Conservation (phyloP, 2,329 filamentous ascomycete genomes). For the Plenodomus lindquistii region DNA sequence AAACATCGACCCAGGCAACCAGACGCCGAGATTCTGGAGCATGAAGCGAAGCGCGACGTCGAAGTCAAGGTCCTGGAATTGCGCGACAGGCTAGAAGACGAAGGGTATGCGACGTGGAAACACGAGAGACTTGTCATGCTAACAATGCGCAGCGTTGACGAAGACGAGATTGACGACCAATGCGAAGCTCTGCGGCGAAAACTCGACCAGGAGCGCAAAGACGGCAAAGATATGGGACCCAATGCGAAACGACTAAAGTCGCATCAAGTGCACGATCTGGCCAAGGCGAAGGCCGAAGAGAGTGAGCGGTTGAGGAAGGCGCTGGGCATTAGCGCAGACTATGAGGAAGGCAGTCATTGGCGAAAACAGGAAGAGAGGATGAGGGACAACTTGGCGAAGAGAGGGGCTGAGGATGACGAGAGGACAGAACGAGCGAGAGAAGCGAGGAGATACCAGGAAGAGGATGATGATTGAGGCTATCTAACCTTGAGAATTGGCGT, state of each 20-base stretch:
- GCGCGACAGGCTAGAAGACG: slow-evolving; percentile 87
- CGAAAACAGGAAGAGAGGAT: slow-evolving; percentile 76
- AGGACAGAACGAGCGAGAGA: slow-evolving; percentile 28
- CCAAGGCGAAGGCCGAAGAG: slow-evolving; percentile 94
- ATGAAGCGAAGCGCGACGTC: slow-evolving; percentile 86
- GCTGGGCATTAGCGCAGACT: slow-evolving; percentile 82
- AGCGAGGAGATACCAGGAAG: slow-evolving; percentile 27
- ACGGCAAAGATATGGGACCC: slow-evolving; percentile 40
- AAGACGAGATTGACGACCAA: slow-evolving; percentile 85
- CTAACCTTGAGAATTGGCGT: not conserved
- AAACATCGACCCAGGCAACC: slow-evolving; percentile 81
- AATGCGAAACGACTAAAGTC: slow-evolving; percentile 70
- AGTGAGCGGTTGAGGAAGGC: slow-evolving; percentile 85
- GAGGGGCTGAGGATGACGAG: slow-evolving; percentile 42
- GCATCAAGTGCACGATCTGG: slow-evolving; percentile 95
- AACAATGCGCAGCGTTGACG: slow-evolving; percentile 64
- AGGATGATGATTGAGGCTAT: slow-evolving; percentile 11
- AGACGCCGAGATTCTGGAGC: slow-evolving; percentile 89
- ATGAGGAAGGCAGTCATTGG: slow-evolving; percentile 86
- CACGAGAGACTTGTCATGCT: slow-evolving; percentile 1
- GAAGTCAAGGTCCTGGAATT: slow-evolving; percentile 94
- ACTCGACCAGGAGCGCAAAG: slow-evolving; percentile 55
- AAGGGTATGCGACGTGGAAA: slow-evolving; percentile 60
- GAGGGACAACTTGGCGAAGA: slow-evolving; percentile 49
- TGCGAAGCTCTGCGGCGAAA: slow-evolving; percentile 69